These are phyloP conservation scores for Pittosporum tobira DNA, from an alignment of 129 eudicot genomes.

Conservation along the genomic window DNA sequence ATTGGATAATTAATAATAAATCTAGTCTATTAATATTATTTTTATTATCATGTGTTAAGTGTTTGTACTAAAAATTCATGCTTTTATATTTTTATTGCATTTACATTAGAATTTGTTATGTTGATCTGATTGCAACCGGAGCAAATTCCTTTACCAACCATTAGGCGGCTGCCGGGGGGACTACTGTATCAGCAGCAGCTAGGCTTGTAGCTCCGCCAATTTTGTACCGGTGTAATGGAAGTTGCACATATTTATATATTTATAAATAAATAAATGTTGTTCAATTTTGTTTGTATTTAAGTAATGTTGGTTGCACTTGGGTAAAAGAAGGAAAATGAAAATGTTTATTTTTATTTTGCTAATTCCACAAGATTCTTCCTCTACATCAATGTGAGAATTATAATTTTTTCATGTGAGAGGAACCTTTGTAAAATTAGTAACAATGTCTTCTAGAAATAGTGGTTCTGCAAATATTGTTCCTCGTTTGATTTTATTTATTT, in stretches of 20 bases:
- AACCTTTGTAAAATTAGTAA: too few species aligned
- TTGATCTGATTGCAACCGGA: not conserved
- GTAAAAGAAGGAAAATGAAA: too few species aligned
- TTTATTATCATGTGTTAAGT: not conserved
- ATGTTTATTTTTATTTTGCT: too few species aligned
- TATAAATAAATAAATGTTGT: not conserved
- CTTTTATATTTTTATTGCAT: too few species aligned
- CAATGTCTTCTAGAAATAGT: too few species aligned
- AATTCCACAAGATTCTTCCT: too few species aligned
- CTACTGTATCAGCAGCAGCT: not conserved
- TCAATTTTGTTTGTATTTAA: not conserved
- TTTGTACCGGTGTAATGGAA: conserved; percentile 22
- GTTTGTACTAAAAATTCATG: not conserved
- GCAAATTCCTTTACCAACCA: conserved; percentile 9
- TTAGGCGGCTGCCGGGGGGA: conserved; percentile 8
- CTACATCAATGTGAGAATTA: too few species aligned
- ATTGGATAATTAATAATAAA: not conserved
- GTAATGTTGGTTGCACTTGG: too few species aligned
- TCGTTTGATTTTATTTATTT: too few species aligned
- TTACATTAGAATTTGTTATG: not conserved
- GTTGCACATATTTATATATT: conserved; percentile 5
- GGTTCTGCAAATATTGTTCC: too few species aligned
- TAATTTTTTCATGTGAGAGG: too few species aligned
- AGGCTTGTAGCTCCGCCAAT: conserved; percentile 11
- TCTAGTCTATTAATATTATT: not conserved